These are phyloP conservation scores for Chrysoporthe deuterocubensis DNA, from an alignment of 2,329 filamentous ascomycete genomes.

Conservation along the genomic window DNA sequence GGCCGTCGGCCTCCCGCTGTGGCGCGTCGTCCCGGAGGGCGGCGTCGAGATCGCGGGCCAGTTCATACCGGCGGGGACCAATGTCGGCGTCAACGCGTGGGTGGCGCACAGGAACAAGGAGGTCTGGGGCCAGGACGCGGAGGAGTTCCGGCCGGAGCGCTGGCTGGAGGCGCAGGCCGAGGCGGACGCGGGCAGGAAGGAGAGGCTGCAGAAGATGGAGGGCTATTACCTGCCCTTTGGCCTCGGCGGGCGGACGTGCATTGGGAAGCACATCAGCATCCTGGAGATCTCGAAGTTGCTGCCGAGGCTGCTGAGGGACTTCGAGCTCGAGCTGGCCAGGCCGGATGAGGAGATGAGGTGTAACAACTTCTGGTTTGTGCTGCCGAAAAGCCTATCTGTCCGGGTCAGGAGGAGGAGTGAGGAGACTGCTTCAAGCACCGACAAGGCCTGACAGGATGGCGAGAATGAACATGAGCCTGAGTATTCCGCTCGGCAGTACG, in stretches of 20 bases:
- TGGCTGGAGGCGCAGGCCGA: slow-evolving; percentile 25
- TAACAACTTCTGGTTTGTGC: slow-evolving; percentile 21
- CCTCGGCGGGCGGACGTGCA: slow-evolving; percentile 21
- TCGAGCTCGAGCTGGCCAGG: slow-evolving; percentile 23
- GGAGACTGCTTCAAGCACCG: not conserved
- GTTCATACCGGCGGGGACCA: slow-evolving; percentile 23
- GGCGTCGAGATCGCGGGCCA: slow-evolving; percentile 45
- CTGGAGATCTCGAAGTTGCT: slow-evolving; percentile 26
- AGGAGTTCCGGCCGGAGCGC: slow-evolving; percentile 24
- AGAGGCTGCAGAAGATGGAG: slow-evolving; percentile 23
- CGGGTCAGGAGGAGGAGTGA: slow-evolving; percentile 11
- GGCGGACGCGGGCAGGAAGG: slow-evolving; percentile 7
- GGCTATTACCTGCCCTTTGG: slow-evolving; percentile 24
- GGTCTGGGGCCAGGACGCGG: slow-evolving; percentile 23
- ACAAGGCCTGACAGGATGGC: not conserved
- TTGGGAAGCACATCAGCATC: slow-evolving; percentile 25
- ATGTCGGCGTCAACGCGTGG: slow-evolving; percentile 26
- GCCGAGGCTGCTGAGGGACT: slow-evolving; percentile 23
- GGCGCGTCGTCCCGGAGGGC: slow-evolving; percentile 50
- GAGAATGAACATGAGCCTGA: not conserved
- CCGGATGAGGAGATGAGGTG: slow-evolving; percentile 19
- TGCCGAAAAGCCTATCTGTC: slow-evolving; percentile 17
- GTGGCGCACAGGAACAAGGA: slow-evolving; percentile 24
- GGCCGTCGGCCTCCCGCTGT: slow-evolving; percentile 52
- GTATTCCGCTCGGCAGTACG: not conserved